Base-by-base conservation (phyloP, 176 grass and related monocot genomes). In the Olyra latifolia region DNA sequence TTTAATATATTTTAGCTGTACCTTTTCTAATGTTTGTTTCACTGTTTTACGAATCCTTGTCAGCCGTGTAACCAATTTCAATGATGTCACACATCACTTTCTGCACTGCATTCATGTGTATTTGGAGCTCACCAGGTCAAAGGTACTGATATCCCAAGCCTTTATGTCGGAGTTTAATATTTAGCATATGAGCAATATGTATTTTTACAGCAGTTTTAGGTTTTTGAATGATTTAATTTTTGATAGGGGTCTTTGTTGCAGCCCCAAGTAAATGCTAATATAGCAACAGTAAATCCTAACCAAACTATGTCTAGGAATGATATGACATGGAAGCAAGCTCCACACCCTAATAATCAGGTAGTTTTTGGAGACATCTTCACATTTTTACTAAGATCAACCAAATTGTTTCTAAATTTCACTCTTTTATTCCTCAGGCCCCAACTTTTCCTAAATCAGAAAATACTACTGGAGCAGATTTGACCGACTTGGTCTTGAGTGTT, bases 51-150 rank as follows among this genome's bases (percentile, higher is more conserved):
- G 62, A 62, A 88, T 73, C 82, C 17, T 83, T 79, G 12, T 44
- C 70, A 98, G 92, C 30, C 88, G 74, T 81, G 88, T 98, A 79
- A 82, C 61, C n/a, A 74, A 95, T 71, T 98, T 91, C 84, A 95
- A 95, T 77, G 80, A 95, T 35, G 63, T 98, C 62, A 92, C 92
- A 3, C 90, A 87, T 69, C 95, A 98, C 74, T 95, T 95, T 88
- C 66, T 98, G 42, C 80, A 94, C 62, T 98, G 92, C 82, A 89
- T 98, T 83, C 74, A 94, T 77, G 89, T 92, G 17, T 92, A 98
- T 89, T 56, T 98, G 88, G 83, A 94, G 45, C 87, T 89, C 58
- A 94, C 80, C 20, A 92, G 58, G 72, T 0, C 53, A 63, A 98
- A 91, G 90, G 95, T 98, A 94, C 24, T 66, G 17, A 49, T 15